Conservation (phyloP, 2,329 filamentous ascomycete species). For the Xylaria sp. region DNA sequence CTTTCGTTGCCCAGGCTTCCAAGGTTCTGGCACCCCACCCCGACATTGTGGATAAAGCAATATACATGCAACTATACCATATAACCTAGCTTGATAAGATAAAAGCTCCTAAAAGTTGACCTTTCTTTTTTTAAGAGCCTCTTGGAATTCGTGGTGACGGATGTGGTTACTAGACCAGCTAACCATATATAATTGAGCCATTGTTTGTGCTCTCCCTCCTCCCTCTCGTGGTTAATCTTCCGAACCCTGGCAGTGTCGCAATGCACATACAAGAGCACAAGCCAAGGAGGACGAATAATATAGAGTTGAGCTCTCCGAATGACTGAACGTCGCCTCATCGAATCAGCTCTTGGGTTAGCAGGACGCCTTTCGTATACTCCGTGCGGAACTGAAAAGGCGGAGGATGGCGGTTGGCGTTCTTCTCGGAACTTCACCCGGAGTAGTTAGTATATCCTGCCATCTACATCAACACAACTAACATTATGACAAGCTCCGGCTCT, state of each 20-base stretch:
- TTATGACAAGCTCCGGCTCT: constrained; percentile 45
- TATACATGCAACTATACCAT: constrained; percentile 24
- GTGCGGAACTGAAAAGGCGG: constrained; percentile 42
- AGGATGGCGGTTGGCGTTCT: constrained; percentile 47
- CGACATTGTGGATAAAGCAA: neutral
- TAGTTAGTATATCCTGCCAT: constrained; percentile 37
- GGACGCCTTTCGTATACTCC: constrained; percentile 48
- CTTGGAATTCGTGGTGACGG: neutral
- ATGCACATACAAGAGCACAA: constrained; percentile 43
- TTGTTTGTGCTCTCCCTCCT: neutral
- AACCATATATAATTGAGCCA: neutral
- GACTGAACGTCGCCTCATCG: constrained; percentile 48
- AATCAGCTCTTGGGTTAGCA: constrained; percentile 48
- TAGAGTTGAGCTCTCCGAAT: constrained; percentile 46
- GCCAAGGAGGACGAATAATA: constrained; percentile 40
- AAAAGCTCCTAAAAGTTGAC: constrained; percentile 3
- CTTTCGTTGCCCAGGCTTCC: constrained; percentile 47
- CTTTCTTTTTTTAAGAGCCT: neutral
- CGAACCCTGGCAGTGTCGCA: constrained; percentile 39
- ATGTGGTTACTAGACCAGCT: constrained; percentile 15
- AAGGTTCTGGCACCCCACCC: constrained; percentile 42
- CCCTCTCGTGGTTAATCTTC: neutral
- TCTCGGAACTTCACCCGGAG: constrained; percentile 43
- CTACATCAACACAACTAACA: constrained; percentile 34
- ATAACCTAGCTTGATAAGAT: constrained; percentile 28